These are phyloP conservation scores for Globisporangium parvum DNA, from an alignment of 352 stramenopile species.

Conservation along the genomic window DNA sequence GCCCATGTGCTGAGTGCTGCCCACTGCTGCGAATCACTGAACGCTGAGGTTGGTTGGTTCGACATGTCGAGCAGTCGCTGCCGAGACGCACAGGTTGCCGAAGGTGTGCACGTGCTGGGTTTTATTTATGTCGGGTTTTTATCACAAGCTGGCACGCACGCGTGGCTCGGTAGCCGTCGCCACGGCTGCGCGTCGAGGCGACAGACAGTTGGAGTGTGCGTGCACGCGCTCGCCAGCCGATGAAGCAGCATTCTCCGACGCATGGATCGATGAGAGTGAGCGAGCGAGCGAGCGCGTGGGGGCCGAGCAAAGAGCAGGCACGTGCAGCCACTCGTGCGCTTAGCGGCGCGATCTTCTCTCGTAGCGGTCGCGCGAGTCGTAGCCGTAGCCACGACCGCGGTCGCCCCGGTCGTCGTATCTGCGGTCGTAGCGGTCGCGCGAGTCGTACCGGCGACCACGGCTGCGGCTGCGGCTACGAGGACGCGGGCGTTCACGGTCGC, in stretches of 20 bases:
- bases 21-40: no score
- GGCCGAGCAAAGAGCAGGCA: neutral
- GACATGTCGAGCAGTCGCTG: neutral
- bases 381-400: slow-evolving; percentile 27
- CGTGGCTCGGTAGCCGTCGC: neutral
- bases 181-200: neutral
- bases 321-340: neutral
- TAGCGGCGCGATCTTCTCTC: slow-evolving; percentile 36
- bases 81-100: neutral
- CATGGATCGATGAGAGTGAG: neutral
- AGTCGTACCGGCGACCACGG: slow-evolving; percentile 35
- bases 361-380: slow-evolving; percentile 48
- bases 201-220: slow-evolving; percentile 1
- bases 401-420: slow-evolving; percentile 41
- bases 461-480: slow-evolving; percentile 33
- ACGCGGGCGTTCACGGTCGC: slow-evolving; percentile 26
- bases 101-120: slow-evolving; percentile 32
- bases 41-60: neutral
- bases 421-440: slow-evolving; percentile 34
- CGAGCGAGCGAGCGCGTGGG: neutral
- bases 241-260: neutral
- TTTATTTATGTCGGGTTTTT: slow-evolving; percentile 59
- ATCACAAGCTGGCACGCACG: slow-evolving; percentile 46
- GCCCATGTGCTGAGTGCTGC: no score
- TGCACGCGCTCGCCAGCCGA: neutral